These are phyloP conservation scores for Ploettnerulaceae sp. DNA, from an alignment of 2,329 filamentous ascomycete genomes.

Conservation along the genomic window DNA sequence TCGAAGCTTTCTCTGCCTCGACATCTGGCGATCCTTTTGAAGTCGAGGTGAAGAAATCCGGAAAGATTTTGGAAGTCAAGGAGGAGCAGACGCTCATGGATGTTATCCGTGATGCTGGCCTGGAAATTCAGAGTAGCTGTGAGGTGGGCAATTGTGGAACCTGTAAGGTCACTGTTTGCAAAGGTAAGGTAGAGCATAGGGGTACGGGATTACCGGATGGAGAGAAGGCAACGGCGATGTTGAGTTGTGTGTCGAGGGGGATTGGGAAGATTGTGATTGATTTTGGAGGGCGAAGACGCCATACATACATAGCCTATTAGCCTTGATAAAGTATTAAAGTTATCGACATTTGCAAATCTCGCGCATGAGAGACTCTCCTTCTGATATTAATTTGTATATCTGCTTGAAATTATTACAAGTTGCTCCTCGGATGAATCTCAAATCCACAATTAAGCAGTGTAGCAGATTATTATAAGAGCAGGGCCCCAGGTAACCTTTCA, in stretches of 20 bases:
- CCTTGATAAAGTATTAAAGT: too few relatives aligned
- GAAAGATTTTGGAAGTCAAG: slow-evolving; percentile 39
- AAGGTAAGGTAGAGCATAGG: slow-evolving; percentile 36
- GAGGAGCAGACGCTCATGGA: slow-evolving; percentile 39
- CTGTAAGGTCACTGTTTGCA: slow-evolving; percentile 37
- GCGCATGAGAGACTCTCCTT: too few relatives aligned
- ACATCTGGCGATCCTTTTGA: slow-evolving; percentile 55
- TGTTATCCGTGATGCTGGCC: slow-evolving; percentile 37
- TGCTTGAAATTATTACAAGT: too few relatives aligned
- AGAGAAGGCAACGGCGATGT: slow-evolving; percentile 29
- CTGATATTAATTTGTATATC: too few relatives aligned
- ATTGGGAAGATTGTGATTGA: slow-evolving; percentile 18
- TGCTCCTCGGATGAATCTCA: too few relatives aligned
- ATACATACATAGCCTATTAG: too few relatives aligned
- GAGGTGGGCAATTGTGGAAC: slow-evolving; percentile 41
- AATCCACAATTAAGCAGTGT: too few relatives aligned
- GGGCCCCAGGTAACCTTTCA: too few relatives aligned
- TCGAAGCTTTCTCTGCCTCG: slow-evolving; percentile 52
- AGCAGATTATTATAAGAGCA: too few relatives aligned
- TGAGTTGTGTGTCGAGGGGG: slow-evolving; percentile 21
- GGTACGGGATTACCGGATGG: slow-evolving; percentile 35
- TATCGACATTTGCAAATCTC: too few relatives aligned
- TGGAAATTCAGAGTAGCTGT: slow-evolving; percentile 38
- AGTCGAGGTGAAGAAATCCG: slow-evolving; percentile 44
- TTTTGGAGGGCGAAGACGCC: background rate